A percentile compares a stretch with the other conserved stretches of the same genome.
These are phyloP conservation scores for Teratosphaeria nubilosa DNA, from an alignment of 2,329 filamentous ascomycete species.

Conservation along the genomic window DNA sequence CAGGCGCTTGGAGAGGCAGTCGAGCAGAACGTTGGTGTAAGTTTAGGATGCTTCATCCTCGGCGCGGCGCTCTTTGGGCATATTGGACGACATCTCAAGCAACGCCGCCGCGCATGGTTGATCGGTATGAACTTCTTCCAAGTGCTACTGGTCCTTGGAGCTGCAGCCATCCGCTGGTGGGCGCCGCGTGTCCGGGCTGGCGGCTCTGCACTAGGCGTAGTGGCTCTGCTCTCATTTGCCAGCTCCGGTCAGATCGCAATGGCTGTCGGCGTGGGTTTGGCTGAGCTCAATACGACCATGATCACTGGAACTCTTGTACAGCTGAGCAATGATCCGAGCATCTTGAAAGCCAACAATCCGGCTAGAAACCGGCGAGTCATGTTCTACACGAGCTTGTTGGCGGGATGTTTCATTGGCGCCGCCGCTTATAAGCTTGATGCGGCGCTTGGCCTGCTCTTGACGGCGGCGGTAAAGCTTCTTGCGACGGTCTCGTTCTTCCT, in stretches of 20 bases:
- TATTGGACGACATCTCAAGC: conserved; percentile 43
- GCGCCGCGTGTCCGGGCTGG: background rate
- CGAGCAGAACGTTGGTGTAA: conserved; percentile 43
- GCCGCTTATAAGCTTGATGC: conserved; percentile 29
- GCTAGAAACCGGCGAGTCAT: conserved; percentile 40
- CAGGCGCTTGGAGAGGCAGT: background rate
- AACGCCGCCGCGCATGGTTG: conserved; percentile 44
- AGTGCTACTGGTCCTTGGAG: conserved; percentile 43
- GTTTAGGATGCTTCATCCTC: conserved; percentile 46
- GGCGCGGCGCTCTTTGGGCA: conserved; percentile 49
- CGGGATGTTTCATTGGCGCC: conserved; percentile 44
- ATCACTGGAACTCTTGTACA: conserved; percentile 55
- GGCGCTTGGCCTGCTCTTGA: conserved; percentile 9
- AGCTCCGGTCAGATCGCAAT: conserved; percentile 51
- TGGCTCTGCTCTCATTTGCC: conserved; percentile 45
- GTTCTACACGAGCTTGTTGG: conserved; percentile 40
- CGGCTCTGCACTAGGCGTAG: background rate
- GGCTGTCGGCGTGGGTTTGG: conserved; percentile 44
- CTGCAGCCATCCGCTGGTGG: conserved; percentile 34
- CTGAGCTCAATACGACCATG: conserved; percentile 56
- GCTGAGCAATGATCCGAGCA: conserved; percentile 44
- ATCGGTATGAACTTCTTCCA: conserved; percentile 47
- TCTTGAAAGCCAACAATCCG: conserved; percentile 40
- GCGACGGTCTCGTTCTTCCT: conserved; percentile 13
- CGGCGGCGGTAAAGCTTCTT: conserved; percentile 10